Base-by-base conservation (phyloP, 345 rosid genomes). In the Citrus mangshanensis region DNA sequence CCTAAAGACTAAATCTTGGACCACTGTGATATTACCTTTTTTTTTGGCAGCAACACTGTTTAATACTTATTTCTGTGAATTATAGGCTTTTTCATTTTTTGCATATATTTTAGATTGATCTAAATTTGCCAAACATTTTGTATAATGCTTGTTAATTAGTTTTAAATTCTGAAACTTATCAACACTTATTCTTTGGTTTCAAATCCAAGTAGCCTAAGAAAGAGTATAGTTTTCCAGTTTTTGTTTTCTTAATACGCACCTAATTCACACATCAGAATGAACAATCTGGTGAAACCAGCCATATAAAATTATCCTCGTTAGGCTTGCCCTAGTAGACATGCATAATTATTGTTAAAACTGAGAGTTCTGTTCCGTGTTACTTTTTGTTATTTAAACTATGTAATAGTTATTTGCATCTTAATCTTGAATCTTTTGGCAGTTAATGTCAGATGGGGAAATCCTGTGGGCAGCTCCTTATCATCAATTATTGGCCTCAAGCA, bases 371-470 rank as follows among this genome's bases (percentile, higher is more conserved):
- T 19, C 46, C 2, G 6, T 19, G 38, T 1, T 32, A 42, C 3
- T 62, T 46, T 30, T 30, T 75, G 10, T 32, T 49, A 64, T 28
- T 24, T 46, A 35, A 64, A 62, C 6, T 62, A 25, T 28, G 38
- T 37, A 34, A 40, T 16, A 12, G 21, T 61, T 54, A 38, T 9
- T 40, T 54, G 80, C 25, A 66, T 76, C 16, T 42, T 68, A 51
- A 28, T 60, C 55, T 18, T 70, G 42, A 30, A 73, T 75, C 82
- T 62, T 30, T 81, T 71, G 51, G 16, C 93, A 95, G 99, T 79
- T 95, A 82, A 91, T 95, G 95, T 89, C 96, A 21, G 96, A 93
- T 77, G 98, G 99, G 80, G 91, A 90, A 86, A 91, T 95, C 84
- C 83, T 80, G 42, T 84, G 75, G 81, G 98, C 90, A 1, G 96